Conservation (phyloP, 164 flowering plant species). For the Piper longum region DNA sequence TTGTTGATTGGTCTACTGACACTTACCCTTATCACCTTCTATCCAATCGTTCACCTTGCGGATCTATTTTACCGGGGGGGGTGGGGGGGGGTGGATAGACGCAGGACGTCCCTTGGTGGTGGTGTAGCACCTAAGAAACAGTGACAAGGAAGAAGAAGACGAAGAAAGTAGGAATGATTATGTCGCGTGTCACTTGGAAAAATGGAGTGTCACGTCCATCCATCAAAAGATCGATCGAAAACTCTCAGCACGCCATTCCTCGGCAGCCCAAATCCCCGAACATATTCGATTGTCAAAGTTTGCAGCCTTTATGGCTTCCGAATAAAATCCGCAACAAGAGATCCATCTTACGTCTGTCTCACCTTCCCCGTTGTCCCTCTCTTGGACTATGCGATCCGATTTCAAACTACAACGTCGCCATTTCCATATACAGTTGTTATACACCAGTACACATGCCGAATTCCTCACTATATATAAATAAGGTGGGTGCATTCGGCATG, state of each 20-base stretch:
- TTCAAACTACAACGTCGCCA: too few relatives aligned
- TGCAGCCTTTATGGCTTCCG: not conserved
- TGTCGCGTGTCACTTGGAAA: not conserved
- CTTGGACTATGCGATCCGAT: not conserved
- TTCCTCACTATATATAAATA: too few relatives aligned
- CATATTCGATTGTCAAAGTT: not conserved
- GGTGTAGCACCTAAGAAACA: too few relatives aligned
- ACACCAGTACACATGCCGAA: too few relatives aligned
- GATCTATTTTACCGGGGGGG: too few relatives aligned
- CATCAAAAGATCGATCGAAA: too few relatives aligned
- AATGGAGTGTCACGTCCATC: not conserved
- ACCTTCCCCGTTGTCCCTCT: not conserved
- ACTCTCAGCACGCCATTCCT: not conserved
- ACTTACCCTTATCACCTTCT: too few relatives aligned
- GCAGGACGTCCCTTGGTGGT: not conserved
- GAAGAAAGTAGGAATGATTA: not conserved
- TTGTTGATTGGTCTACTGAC: too few relatives aligned
- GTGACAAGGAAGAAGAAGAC: not conserved
- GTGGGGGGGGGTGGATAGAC: too few relatives aligned
- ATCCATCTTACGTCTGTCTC: not conserved
- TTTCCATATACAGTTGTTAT: too few relatives aligned
- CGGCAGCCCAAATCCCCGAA: not conserved
- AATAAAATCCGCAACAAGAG: not conserved
- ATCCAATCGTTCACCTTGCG: too few relatives aligned
- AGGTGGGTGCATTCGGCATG: too few relatives aligned